Evolutionary conservation across 345 rosid species (phyloP), one percentile per base, ranked within the genome.

Genomic region (Abelmoschus esculentus): DNA sequence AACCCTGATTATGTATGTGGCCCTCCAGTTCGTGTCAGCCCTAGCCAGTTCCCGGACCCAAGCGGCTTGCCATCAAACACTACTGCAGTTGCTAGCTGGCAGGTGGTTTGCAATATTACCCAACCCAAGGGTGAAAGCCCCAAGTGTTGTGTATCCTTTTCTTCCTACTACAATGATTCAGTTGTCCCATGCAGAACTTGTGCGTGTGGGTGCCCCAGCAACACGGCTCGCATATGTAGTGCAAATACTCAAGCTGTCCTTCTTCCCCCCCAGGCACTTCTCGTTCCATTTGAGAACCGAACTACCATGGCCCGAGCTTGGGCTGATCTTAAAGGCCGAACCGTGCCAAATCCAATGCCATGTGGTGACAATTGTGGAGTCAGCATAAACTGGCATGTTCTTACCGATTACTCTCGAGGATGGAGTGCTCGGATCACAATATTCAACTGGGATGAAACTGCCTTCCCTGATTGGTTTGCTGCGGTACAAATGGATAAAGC

Each of bases 301-400:
- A 83, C 91, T 62, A 70, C 74, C 18, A 76, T 91, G 79, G 65
- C 89, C 1, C 56, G 7, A 7, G 85, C 93, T 50, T 95, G 99
- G 98, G 86, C 98, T 10, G 58, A 13, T 2, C 64, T 91, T 13
- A 89, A 95, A 73, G 96, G 73, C 46, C 68, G 72, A 19, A 4
- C 77, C 1, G 75, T 90, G 44, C 98, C 98, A 6, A 78, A 83
- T 42, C 98, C 96, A 1, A 50, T 87, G 85, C 98, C 99, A 0
- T 95, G 98, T 71, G 85, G 87, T 22, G 98, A 95, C 75, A 89
- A 91, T 72, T 91, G 98, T 50, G 98, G 99, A 26, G 96, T 95
- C 70, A 91, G 89, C 73, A 86, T 95, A 59, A 95, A 95, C 73
- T 90, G 98, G 98, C 98, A 92, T 74, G 29, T 95, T 12, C 71